Base-by-base conservation (phyloP, 2,329 filamentous ascomycete species). In the Penicillium nordicum region DNA sequence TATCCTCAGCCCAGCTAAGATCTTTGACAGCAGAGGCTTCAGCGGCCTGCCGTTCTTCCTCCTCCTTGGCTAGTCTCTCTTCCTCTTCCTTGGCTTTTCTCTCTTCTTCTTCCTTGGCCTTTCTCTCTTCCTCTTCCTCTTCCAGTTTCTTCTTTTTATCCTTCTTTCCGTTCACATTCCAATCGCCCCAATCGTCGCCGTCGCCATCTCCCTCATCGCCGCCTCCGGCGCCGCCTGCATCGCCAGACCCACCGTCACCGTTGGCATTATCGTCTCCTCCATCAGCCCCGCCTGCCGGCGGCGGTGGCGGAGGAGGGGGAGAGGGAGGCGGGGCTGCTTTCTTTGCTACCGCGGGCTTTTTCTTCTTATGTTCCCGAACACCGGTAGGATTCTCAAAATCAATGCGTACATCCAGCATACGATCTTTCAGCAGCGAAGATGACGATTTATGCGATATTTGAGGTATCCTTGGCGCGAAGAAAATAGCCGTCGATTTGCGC, bases 1-100 rank as follows among this genome's bases (percentile, higher is more conserved):
- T 61, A 36, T 77, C 74, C 53, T 79, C 76, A 49, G 76, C 76
- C 78, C 78, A 80, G 64, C 72, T 77, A 43, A 80, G 70, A 51
- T 68, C 67, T 32, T 66, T 64, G 23, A 55, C 64, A 58, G 64
- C 71, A 41, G 68, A 67, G 45, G 69, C 69, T 42, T 70, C 69
- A 25, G 68, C 70, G 1, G 66, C 67, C 49, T 66, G 68, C 40
- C 58, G 56, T 42, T 70, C 66, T 44, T 64, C 63, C 23, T 67
- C 64, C 38, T 68, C 66, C 30, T 66, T 63, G 12, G 65, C 66
- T 12, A 56, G 49, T 41, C 51, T 57, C 16, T 65, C 72, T 29
- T 69, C 68, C 52, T 75, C 71, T 57, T 74, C 70, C 5, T 34
- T 46, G 8, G 29, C 44, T 1, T 7, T 6, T 23, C 9, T 23